Conservation (phyloP, 495 filamentous ascomycete species). For the Aspergillus leporis region DNA sequence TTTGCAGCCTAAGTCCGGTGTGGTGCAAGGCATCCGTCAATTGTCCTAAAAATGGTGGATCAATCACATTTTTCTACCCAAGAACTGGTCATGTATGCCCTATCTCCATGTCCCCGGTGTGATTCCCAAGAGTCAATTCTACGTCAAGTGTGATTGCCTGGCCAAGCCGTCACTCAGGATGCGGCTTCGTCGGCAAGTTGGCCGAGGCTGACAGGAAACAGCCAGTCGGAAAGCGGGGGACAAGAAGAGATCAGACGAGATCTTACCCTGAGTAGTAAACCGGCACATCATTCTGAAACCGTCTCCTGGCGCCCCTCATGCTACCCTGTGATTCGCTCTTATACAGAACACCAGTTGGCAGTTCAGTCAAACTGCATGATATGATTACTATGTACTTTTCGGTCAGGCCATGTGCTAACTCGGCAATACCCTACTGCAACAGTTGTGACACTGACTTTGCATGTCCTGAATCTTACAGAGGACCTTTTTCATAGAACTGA, state of each 20-base stretch:
- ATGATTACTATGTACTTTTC: not conserved
- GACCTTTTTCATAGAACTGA: not conserved
- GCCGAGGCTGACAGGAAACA: slow-evolving; percentile 23
- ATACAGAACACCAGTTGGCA: not conserved
- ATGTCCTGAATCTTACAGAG: not conserved
- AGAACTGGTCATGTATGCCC: not conserved
- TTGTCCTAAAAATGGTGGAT: slow-evolving; percentile 1
- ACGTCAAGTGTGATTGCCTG: not conserved
- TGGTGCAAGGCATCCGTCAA: slow-evolving; percentile 10
- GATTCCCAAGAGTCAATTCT: no score
- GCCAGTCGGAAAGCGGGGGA: slow-evolving; percentile 9
- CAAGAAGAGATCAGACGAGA: not conserved
- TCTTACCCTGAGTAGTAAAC: not conserved
- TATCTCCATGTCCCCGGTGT: not conserved
- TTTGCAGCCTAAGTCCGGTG: slow-evolving; percentile 6
- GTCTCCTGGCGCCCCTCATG: not conserved
- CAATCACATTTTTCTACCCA: slow-evolving; percentile 14
- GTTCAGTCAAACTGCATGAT: not conserved
- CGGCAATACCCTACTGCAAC: not conserved
- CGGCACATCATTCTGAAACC: not conserved
- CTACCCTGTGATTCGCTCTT: not conserved
- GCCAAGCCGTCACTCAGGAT: not conserved
- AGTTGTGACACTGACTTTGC: not conserved
- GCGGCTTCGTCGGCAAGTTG: slow-evolving; percentile 2
- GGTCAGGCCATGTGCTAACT: not conserved